phyloP scores from a whole-genome alignment of 2,329 filamentous ascomycete species.

The Keithomyces neogunnii region DNA sequence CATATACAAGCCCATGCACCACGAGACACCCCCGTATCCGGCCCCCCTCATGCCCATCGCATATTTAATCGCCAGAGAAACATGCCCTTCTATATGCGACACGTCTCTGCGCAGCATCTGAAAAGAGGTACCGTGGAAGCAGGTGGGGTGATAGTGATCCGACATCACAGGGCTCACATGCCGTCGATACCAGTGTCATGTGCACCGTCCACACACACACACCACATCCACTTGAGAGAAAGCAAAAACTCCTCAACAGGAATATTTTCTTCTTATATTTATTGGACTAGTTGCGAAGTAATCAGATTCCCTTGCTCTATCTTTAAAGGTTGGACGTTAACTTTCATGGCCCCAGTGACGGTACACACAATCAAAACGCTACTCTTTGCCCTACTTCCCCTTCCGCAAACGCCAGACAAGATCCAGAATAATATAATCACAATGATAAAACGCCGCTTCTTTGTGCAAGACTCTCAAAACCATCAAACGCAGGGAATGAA shows the following conservation, averaged over 20 bases:
- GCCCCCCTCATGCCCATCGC: no score
- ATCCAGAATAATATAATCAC: conserved; percentile 8
- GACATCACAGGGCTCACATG: neutral
- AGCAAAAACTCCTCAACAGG: neutral
- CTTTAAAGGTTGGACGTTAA: conserved; percentile 11
- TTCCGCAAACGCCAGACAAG: conserved; percentile 23
- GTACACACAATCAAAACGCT: conserved; percentile 19
- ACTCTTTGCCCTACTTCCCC: conserved; percentile 17
- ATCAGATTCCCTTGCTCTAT: conserved; percentile 9
- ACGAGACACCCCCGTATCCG: no score
- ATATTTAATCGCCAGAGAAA: no score
- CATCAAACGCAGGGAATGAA: neutral
- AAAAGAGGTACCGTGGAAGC: no score
- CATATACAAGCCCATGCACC: no score
- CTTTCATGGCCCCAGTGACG: conserved; percentile 12
- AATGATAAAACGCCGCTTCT: conserved; percentile 15
- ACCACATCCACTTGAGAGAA: neutral
- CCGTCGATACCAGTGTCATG: neutral
- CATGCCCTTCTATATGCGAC: no score
- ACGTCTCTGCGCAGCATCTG: no score
- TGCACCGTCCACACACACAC: neutral
- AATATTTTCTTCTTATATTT: neutral
- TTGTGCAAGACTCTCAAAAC: conserved; percentile 6
- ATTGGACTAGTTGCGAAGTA: neutral
- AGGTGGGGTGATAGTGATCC: no score